Percentiles rank a stretch among this genome's conserved stretches.
phyloP scores from a whole-genome alignment of 164 flowering plant genomes.

The Aristolochia fimbriata region DNA sequence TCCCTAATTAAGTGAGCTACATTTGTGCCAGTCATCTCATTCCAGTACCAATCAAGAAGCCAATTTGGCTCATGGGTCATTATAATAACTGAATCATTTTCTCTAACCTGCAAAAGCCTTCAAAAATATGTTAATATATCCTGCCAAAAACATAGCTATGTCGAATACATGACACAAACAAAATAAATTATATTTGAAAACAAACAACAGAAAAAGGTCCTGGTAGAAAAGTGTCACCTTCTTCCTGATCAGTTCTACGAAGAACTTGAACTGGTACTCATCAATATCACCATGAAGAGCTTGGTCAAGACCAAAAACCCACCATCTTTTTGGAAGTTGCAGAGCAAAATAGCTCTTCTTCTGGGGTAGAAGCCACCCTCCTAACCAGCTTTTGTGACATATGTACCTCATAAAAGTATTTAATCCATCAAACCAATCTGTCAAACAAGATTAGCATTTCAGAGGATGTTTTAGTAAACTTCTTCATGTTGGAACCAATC shows the following conservation, averaged over 20 bases:
- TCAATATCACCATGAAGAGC: constrained; percentile 98
- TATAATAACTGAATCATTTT: constrained; percentile 76
- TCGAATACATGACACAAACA: too few species aligned
- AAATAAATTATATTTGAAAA: too few species aligned
- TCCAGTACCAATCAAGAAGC: constrained; percentile 99
- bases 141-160: background rate
- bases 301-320: constrained; percentile 96
- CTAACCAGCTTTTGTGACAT: constrained; percentile 97
- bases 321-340: constrained; percentile 94
- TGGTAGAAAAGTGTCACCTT: constrained; percentile 40
- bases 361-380: constrained; percentile 99
- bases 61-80: constrained; percentile 98
- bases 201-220: too few species aligned
- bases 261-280: constrained; percentile 93
- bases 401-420: constrained; percentile 92
- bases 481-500: background rate
- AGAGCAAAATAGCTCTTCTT: constrained; percentile 96
- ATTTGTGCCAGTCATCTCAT: constrained; percentile 73
- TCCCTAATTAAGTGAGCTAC: constrained; percentile 66
- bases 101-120: constrained; percentile 52
- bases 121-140: background rate
- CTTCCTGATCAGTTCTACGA: constrained; percentile 54
- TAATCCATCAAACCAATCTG: constrained; percentile 99
- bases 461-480: background rate
- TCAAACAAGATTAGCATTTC: background rate